Evolutionary conservation across 1,284 basidiomycete genomes (phyloP).

Genomic region (Anthracocystis panici-leucophaei): DNA sequence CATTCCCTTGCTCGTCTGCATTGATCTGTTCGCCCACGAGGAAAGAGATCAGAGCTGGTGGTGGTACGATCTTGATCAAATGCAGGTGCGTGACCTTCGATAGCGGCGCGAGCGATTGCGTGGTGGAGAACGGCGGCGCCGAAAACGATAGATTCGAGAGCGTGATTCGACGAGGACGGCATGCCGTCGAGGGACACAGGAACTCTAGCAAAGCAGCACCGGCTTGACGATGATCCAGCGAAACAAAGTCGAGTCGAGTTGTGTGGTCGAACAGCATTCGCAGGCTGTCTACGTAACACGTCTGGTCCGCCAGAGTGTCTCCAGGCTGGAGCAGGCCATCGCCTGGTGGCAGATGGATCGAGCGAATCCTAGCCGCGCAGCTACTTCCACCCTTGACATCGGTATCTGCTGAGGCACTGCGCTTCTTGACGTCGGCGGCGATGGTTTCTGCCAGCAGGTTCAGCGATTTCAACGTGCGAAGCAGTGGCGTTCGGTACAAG

Average conservation of each 20-base stretch:
- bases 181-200: conserved; percentile 21
- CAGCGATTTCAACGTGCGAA: conserved; percentile 25
- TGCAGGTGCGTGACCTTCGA: conserved; percentile 37
- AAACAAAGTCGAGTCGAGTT: conserved; percentile 23
- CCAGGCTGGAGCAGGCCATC: conserved; percentile 39
- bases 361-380: conserved; percentile 12
- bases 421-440: conserved; percentile 17
- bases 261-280: conserved; percentile 36
- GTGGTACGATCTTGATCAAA: conserved; percentile 43
- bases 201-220: conserved; percentile 36
- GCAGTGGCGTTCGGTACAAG: conserved; percentile 22
- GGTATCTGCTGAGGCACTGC: not conserved
- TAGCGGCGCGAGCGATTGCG: conserved; percentile 28
- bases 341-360: conserved; percentile 32
- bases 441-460: conserved; percentile 30
- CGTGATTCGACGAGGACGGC: conserved; percentile 37
- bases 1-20: conserved; percentile 30
- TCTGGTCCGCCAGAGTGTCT: conserved; percentile 40
- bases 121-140: conserved; percentile 35
- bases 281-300: conserved; percentile 29
- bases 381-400: not conserved
- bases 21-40: conserved; percentile 34
- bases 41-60: conserved; percentile 42
- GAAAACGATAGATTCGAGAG: conserved; percentile 44
- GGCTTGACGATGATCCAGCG: conserved; percentile 35